Conservation (phyloP, 371 early-diverging fungal species). For the Mucor plumbeus region DNA sequence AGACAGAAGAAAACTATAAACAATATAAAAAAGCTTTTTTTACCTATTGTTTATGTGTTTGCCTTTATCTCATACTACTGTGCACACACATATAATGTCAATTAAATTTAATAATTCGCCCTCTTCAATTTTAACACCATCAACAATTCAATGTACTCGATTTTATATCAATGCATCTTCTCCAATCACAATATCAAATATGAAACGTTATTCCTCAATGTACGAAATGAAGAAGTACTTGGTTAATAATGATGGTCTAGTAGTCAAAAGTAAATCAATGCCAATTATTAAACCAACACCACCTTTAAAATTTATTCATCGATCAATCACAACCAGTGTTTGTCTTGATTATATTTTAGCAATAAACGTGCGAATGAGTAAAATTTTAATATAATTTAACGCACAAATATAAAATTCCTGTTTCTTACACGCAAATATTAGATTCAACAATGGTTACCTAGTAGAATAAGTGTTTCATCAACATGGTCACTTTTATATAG, state of each 20-base stretch:
- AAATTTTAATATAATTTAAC: constrained; percentile 4
- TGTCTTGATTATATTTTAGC: constrained; percentile 34
- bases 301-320: constrained; percentile 10
- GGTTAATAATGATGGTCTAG: neutral
- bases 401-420: neutral
- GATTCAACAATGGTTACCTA: constrained; percentile 34
- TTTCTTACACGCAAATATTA: neutral
- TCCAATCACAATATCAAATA: neutral
- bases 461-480: constrained; percentile 31
- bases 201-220: neutral
- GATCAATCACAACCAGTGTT: constrained; percentile 18
- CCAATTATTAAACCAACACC: neutral
- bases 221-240: constrained; percentile 13
- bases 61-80: neutral
- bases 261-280: constrained; percentile 8
- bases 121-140: constrained; percentile 28
- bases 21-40: neutral
- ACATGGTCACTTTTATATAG: constrained; percentile 45
- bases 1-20: neutral
- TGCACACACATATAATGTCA: constrained; percentile 1
- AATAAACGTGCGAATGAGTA: constrained; percentile 32
- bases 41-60: neutral
- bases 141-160: constrained; percentile 35
- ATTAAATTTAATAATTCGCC: constrained; percentile 18
- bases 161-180: constrained; percentile 27